Evolutionary conservation across 2,329 filamentous ascomycete genomes (phyloP), one percentile per base, ranked within the genome.

Genomic region (Ceratocystiopsis minuta): DNA sequence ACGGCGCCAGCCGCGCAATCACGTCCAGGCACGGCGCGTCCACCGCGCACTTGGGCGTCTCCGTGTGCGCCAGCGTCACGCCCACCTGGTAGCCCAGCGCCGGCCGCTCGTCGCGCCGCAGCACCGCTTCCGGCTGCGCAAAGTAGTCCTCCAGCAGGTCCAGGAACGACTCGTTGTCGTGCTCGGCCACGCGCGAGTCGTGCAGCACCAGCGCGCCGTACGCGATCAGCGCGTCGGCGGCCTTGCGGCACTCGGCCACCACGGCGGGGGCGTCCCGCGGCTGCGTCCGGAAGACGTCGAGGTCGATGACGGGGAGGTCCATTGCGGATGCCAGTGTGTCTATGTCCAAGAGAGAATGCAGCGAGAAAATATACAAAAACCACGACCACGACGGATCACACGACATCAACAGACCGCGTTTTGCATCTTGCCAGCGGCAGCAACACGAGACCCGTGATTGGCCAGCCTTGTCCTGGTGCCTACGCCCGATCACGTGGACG

Each of bases 81-180:
- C 72, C 72, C 39, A 76, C 63, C 57, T 76, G 72, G 58, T 73
- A 75, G 52, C 66, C 64, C 20, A 75, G 58, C 51, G 68, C 67
- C 6, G 72, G 72, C 3, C 70, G 64, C 58, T 74, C 69, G 49
- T 76, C 72, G 33, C 52, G 53, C 39, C 54, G 55, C 33, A 75
- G 61, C 3, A 52, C 54, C 10, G 54, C 61, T 15, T 17, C 32
- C 15, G 70, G 66, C 55, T 75, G 72, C 32, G 69, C 70, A 52
- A 76, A 76, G 61, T 76, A 76, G 59, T 75, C 70, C 56, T 76
- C 72, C n/a, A 75, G 64, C 34, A 76, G 61, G 54, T 76, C 70
- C 43, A 76, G 66, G 50, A 76, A 76, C 42, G 60, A 57, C 20
- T 59, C 58, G 58, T 76, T 76, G 56, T 72, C 67, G 3, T 57